Conservation (phyloP, 176 grass and related monocot genomes). For the Aegilops sharonensis region DNA sequence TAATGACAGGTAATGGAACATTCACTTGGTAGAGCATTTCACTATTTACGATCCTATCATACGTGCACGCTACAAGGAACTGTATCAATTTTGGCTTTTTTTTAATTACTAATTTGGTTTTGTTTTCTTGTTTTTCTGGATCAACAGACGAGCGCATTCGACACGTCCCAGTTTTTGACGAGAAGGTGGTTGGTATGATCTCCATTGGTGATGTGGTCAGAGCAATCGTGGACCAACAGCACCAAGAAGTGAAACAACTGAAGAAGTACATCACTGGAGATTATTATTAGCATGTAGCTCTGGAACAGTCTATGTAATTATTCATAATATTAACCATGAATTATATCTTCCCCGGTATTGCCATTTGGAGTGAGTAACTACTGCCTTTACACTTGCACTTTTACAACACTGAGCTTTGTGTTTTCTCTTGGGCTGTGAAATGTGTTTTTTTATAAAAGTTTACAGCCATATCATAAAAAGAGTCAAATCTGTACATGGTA, state of each 20-base stretch:
- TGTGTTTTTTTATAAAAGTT: background rate
- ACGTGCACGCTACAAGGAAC: background rate
- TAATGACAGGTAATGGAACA: slow-evolving; percentile 65
- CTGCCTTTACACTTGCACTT: background rate
- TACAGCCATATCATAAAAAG: background rate
- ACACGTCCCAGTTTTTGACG: slow-evolving; percentile 83
- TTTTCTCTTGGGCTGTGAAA: background rate
- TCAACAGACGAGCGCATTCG: slow-evolving; percentile 71
- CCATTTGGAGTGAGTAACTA: background rate
- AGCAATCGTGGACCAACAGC: slow-evolving; percentile 78
- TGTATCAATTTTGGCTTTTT: background rate
- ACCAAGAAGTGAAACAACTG: slow-evolving; percentile 72
- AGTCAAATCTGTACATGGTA: background rate
- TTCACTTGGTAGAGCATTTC: slow-evolving; percentile 12
- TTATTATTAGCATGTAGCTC: slow-evolving; percentile 57
- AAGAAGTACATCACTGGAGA: slow-evolving; percentile 84
- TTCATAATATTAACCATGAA: background rate
- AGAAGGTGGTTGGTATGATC: slow-evolving; percentile 81
- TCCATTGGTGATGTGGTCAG: slow-evolving; percentile 79
- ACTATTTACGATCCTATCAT: background rate
- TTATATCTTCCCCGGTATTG: background rate
- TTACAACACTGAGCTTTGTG: background rate
- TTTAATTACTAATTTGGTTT: background rate
- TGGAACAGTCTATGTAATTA: background rate
- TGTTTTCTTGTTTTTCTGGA: background rate